phyloP scores from a whole-genome alignment of 306 rosid species.

The Trifolium dubium region DNA sequence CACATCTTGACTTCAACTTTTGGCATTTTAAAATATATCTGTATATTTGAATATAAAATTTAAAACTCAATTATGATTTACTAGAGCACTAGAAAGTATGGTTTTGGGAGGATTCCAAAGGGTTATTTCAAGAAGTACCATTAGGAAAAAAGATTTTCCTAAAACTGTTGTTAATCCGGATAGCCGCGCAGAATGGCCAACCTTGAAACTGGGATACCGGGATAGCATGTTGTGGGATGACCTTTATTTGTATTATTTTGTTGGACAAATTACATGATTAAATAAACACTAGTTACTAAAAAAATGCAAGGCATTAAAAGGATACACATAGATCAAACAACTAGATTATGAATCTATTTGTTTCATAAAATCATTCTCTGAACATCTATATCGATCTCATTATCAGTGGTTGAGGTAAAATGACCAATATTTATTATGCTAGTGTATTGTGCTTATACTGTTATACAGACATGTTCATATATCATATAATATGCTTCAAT shows the following conservation, averaged over 20 bases:
- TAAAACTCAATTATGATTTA: not conserved
- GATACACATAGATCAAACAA: not conserved
- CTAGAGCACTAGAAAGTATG: not conserved
- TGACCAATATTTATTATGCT: not conserved
- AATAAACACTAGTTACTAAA: not conserved
- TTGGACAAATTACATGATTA: not conserved
- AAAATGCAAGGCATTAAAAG: not conserved
- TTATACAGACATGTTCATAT: not conserved
- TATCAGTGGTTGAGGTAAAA: conserved; percentile 16
- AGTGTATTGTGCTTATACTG: not conserved
- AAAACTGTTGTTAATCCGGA: not conserved
- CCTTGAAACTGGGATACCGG: not conserved
- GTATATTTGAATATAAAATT: conserved; percentile 4
- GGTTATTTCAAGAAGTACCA: not conserved
- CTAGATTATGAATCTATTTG: not conserved
- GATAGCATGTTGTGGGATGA: not conserved
- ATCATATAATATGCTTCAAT: not conserved
- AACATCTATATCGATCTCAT: conserved; percentile 8
- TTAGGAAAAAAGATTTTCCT: not conserved
- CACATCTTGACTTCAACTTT: conserved; percentile 24
- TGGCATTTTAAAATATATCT: not conserved
- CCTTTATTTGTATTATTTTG: not conserved
- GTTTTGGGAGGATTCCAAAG: not conserved
- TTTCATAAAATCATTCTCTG: not conserved
- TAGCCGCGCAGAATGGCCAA: not conserved